A percentile compares a stretch with the other conserved stretches of the same genome.
Conservation (phyloP, 768 basidiomycete genomes). For the Podaxis sp. region DNA sequence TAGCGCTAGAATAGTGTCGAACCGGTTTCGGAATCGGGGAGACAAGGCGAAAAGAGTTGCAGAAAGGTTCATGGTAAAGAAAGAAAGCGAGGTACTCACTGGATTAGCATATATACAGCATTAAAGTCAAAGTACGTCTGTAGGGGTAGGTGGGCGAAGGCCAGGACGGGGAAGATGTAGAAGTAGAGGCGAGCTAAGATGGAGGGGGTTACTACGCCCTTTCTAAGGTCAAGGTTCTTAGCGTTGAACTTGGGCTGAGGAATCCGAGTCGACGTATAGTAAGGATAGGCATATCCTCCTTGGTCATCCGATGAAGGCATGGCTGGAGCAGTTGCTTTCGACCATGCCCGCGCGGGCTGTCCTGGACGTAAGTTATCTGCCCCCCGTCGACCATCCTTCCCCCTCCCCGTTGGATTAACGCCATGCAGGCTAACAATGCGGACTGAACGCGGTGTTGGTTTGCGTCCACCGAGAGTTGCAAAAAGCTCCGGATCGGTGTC, state of each 20-base stretch:
- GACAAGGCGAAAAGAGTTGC: constrained; percentile 5
- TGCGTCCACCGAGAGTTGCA: constrained; percentile 55
- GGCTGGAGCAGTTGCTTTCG: constrained; percentile 48
- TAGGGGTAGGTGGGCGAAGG: constrained; percentile 68
- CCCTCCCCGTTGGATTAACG: constrained; percentile 28
- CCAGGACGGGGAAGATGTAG: constrained; percentile 66
- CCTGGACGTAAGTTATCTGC: constrained; percentile 29
- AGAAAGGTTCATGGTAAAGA: not conserved
- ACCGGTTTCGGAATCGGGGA: not conserved
- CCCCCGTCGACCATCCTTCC: constrained; percentile 24
- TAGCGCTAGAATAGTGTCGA: constrained; percentile 6
- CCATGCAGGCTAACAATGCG: constrained; percentile 75
- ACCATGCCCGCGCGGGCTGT: constrained; percentile 48
- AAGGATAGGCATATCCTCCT: constrained; percentile 2
- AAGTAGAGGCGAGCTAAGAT: constrained; percentile 56
- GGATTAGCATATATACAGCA: constrained; percentile 75
- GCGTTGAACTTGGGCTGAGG: constrained; percentile 67
- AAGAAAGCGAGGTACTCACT: constrained; percentile 53
- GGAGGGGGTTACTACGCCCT: constrained; percentile 58
- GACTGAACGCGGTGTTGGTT: constrained; percentile 77
- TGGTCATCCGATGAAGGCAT: constrained; percentile 27
- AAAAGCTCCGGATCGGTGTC: constrained; percentile 15
- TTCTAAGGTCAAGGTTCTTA: constrained; percentile 62
- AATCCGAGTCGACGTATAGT: constrained; percentile 25
- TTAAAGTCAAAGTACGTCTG: constrained; percentile 92